These are phyloP conservation scores for Nepenthes gracilis DNA, from an alignment of 148 eudicot species.

Conservation along the genomic window DNA sequence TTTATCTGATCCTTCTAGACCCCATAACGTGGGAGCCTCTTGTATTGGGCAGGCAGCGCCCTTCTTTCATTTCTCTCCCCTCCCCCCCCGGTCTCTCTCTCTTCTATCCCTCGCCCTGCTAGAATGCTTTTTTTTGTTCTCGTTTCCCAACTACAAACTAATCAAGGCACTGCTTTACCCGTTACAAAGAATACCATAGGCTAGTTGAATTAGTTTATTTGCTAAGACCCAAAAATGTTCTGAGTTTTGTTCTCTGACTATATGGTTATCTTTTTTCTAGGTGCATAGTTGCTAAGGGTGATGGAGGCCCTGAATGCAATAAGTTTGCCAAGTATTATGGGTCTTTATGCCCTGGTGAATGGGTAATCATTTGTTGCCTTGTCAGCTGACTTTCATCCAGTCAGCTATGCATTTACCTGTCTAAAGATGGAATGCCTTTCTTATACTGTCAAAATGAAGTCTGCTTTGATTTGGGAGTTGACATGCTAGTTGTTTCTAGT, in stretches of 20 bases:
- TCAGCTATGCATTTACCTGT: too few species aligned
- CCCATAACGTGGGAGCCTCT: too few species aligned
- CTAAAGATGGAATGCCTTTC: too few species aligned
- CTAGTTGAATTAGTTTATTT: slow-evolving; percentile 12
- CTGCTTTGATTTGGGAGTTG: too few species aligned
- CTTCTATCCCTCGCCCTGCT: neutral
- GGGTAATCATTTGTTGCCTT: slow-evolving; percentile 19
- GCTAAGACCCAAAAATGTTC: too few species aligned
- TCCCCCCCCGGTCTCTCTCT: too few species aligned
- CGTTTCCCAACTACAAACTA: slow-evolving; percentile 98
- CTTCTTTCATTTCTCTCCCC: too few species aligned
- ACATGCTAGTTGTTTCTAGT: too few species aligned
- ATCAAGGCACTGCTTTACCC: slow-evolving; percentile 61
- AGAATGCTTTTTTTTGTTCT: slow-evolving; percentile 20
- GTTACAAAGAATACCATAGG: slow-evolving; percentile 79
- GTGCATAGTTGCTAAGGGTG: slow-evolving; percentile 46
- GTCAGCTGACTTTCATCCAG: neutral
- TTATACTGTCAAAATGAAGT: too few species aligned
- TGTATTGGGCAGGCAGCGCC: too few species aligned
- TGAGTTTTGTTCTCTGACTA: neutral
- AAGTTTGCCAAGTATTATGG: slow-evolving; percentile 48
- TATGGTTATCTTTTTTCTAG: slow-evolving; percentile 6
- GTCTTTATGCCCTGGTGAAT: slow-evolving; percentile 57
- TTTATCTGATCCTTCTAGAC: too few species aligned
- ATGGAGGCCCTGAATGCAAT: slow-evolving; percentile 50